Conservation (phyloP, 2,329 filamentous ascomycete species). For the Chalara sp. region DNA sequence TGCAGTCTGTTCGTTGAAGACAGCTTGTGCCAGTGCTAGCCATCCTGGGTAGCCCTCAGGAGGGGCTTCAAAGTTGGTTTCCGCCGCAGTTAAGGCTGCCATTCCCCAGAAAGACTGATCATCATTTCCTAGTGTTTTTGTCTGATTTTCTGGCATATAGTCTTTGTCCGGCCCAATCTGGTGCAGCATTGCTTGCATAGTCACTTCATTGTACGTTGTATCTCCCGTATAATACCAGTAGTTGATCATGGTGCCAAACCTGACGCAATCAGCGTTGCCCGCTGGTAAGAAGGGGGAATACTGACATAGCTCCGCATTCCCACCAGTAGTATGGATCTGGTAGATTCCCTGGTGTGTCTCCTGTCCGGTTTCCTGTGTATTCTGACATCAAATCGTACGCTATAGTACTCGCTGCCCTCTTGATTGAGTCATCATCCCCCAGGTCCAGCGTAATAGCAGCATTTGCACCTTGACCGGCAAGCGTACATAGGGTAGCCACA, state of each 20-base stretch:
- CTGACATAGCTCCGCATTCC: conserved; percentile 68
- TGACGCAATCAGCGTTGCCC: conserved; percentile 37
- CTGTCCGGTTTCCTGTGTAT: conserved; percentile 39
- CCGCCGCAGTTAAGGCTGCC: conserved; percentile 62
- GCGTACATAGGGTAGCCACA: conserved; percentile 9
- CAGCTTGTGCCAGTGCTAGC: conserved; percentile 67
- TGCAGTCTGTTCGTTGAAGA: conserved; percentile 69
- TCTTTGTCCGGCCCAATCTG: conserved; percentile 66
- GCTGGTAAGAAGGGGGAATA: conserved; percentile 36
- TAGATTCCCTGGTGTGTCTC: conserved; percentile 41
- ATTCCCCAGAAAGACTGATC: conserved; percentile 71
- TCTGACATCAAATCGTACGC: conserved; percentile 42
- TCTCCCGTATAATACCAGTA: conserved; percentile 82
- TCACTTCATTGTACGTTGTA: conserved; percentile 52
- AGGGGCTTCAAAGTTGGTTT: conserved; percentile 55
- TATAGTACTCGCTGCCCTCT: conserved; percentile 18
- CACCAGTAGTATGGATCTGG: conserved; percentile 45
- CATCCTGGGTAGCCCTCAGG: conserved; percentile 50
- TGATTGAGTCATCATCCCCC: conserved; percentile 21
- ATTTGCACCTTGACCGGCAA: conserved; percentile 15
- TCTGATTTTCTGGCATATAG: conserved; percentile 72
- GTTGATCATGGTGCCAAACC: conserved; percentile 61
- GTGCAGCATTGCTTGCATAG: conserved; percentile 63
- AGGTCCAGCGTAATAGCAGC: conserved; percentile 17
- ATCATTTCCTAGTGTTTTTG: conserved; percentile 55